Percentiles rank a stretch among this genome's conserved stretches.
Evolutionary conservation across 257 asterid genomes (phyloP).

Genomic region (Lithospermum erythrorhizon): DNA sequence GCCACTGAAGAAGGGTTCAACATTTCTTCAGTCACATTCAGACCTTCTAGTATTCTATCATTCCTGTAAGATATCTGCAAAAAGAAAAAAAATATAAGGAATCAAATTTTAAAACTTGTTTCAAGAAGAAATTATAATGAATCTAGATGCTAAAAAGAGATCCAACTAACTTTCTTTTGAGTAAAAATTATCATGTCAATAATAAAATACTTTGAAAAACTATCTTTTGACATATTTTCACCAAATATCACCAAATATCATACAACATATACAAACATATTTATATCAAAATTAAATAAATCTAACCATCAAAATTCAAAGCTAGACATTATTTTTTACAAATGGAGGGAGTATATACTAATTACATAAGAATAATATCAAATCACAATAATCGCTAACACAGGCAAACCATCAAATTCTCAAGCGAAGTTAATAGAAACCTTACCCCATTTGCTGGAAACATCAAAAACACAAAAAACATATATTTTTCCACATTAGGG

Average conservation of each 20-base stretch:
- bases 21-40: constrained; percentile 35
- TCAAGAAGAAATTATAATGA: neutral
- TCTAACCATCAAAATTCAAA: too few species aligned
- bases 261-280: too few species aligned
- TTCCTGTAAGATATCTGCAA: constrained; percentile 29
- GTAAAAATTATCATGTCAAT: too few species aligned
- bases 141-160: too few species aligned
- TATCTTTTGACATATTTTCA: too few species aligned
- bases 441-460: neutral
- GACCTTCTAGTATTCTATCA: constrained; percentile 25
- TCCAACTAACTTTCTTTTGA: too few species aligned
- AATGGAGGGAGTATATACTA: too few species aligned
- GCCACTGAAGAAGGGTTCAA: constrained; percentile 29
- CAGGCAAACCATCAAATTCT: neutral
- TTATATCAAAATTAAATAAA: too few species aligned
- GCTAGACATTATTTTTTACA: too few species aligned
- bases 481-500: neutral
- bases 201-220: too few species aligned
- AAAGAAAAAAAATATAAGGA: neutral
- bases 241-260: too few species aligned
- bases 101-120: neutral
- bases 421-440: neutral
- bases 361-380: too few species aligned
- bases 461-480: neutral
- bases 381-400: neutral